Evolutionary conservation across 31 red algal genomes (phyloP), one percentile per base, ranked within the genome.

Genomic region (Bonnemaisonia californica): DNA sequence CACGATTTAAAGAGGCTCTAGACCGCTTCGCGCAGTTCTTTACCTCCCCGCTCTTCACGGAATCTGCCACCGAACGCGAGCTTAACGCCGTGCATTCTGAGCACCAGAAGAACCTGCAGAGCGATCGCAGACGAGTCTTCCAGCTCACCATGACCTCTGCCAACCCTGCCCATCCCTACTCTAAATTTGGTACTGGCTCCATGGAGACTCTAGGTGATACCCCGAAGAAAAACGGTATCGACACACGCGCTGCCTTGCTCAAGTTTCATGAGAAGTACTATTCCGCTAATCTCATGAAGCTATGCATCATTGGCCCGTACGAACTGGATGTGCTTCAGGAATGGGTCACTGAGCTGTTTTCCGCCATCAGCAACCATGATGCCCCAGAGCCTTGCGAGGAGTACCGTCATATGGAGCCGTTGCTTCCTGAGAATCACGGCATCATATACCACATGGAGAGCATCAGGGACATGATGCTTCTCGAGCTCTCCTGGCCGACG

Each of bases 21-120:
- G 96, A 98, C 79, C 85, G 92, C 4, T 98, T 98, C 67, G 84
- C 96, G 22, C 92, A 98, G 62, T 98, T 95, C 54, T 98, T 98
- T 74, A 95, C 84, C 56, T 39, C 84, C 2, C 96, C 96, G 31
- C 86, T 94, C 34, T 98, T 98, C 58, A 89, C 89, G 8, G 81
- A 93, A 48, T 67, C 73, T 16, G 96, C 90, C 13, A 92, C 89
- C 3, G 88, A 82, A 29, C 81, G 96, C 23, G 96, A 98, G 63
- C 51, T 98, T 24, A 85, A 93, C 28, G 96, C 96, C 37, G 92
- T 98, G 2, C 84, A 98, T 71, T 92, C 93, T 2, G 96, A 98
- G 69, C 85, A 98, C 76, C 64, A 84, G 41, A 98, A 93, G 77
- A 98, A 98, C 84, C 41, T 95, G 54, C 90, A 93, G 62, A 88